phyloP scores from a whole-genome alignment of 768 basidiomycete species.

The Artomyces pyxidatus region DNA sequence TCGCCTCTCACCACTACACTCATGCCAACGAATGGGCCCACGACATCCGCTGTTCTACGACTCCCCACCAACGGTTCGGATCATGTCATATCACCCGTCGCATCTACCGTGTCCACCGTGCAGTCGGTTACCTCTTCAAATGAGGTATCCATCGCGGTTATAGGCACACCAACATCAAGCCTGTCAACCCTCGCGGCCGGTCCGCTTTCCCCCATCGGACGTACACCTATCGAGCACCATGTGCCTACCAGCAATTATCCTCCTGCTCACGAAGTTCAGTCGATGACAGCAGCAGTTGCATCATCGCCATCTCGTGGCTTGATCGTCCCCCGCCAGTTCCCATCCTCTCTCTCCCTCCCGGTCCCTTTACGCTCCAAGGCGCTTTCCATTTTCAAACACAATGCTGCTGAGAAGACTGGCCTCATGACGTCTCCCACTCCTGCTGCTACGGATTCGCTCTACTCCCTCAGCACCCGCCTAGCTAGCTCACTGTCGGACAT shows the following conservation, averaged over 20 bases:
- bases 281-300: not conserved
- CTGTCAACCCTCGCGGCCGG: constrained; percentile 4
- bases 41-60: not conserved
- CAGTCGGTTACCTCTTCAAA: constrained; percentile 8
- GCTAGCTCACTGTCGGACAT: constrained; percentile 44
- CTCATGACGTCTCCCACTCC: not conserved
- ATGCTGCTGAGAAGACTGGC: not conserved
- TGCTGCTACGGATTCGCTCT: constrained; percentile 9
- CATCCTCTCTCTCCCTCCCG: constrained; percentile 9
- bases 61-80: constrained; percentile 10
- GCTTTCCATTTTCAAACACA: constrained; percentile 7
- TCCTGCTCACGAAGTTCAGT: constrained; percentile 1
- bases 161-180: constrained; percentile 5
- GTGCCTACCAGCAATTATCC: not conserved
- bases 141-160: constrained; percentile 9
- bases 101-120: constrained; percentile 8
- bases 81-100: constrained; percentile 1
- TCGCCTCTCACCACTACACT: constrained; percentile 28
- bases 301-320: constrained; percentile 7
- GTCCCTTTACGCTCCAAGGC: constrained; percentile 11
- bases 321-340: constrained; percentile 4
- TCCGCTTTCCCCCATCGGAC: not conserved
- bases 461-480: constrained; percentile 32
- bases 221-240: not conserved
- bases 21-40: constrained; percentile 15